Conservation (phyloP, 2,329 filamentous ascomycete species). For the Fusarium mundagurra region DNA sequence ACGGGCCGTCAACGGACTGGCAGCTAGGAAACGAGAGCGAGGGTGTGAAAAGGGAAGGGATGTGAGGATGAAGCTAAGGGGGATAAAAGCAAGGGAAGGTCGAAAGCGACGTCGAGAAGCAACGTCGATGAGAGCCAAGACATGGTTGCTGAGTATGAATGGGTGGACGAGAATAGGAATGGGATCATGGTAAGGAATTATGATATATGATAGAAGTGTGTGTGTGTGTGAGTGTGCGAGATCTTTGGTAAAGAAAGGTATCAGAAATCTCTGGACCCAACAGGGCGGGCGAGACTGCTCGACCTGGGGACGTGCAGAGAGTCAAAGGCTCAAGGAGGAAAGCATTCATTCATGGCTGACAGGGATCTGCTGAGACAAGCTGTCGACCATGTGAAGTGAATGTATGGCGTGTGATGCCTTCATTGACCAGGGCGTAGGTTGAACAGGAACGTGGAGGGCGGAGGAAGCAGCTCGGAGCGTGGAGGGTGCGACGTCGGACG, state of each 20-base stretch:
- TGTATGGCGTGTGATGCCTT: slow-evolving; percentile 35
- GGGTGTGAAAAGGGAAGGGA: slow-evolving; percentile 37
- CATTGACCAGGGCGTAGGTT: slow-evolving; percentile 31
- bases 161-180: slow-evolving; percentile 7
- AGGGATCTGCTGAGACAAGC: slow-evolving; percentile 30
- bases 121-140: slow-evolving; percentile 43
- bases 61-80: slow-evolving; percentile 25
- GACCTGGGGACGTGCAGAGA: slow-evolving; percentile 12
- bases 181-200: slow-evolving; percentile 6
- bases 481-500: slow-evolving; percentile 36
- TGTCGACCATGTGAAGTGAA: slow-evolving; percentile 30
- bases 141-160: slow-evolving; percentile 18
- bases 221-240: not conserved
- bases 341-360: slow-evolving; percentile 14
- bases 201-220: slow-evolving; percentile 31
- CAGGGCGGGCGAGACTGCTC: slow-evolving; percentile 20
- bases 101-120: slow-evolving; percentile 37
- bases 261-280: slow-evolving; percentile 32
- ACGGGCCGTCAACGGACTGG: slow-evolving; percentile 39
- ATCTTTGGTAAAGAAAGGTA: slow-evolving; percentile 25
- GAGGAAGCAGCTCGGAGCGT: slow-evolving; percentile 23
- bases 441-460: slow-evolving; percentile 35
- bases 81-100: slow-evolving; percentile 33
- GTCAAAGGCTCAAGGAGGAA: slow-evolving; percentile 24
- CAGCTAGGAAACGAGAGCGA: slow-evolving; percentile 24